A percentile compares a stretch with the other conserved stretches of the same genome.
Conservation (phyloP, 2,329 filamentous ascomycete species). For the Drechslerella dactyloides region DNA sequence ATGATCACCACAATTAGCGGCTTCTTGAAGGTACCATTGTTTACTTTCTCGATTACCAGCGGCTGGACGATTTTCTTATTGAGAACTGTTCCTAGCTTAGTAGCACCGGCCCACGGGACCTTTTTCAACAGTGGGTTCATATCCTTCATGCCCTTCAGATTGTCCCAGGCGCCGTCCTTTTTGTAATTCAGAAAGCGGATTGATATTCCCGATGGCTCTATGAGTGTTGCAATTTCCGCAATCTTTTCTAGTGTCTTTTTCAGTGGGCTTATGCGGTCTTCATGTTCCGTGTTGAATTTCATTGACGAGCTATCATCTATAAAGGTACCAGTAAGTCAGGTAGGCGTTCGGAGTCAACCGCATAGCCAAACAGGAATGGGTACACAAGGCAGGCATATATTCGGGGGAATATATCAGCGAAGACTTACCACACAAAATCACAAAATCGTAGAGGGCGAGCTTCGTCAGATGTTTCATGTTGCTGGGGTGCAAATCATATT, state of each 20-base stretch:
- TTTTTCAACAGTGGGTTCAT: neutral
- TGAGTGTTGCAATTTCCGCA: conserved; percentile 17
- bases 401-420: too few relatives aligned
- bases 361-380: too few relatives aligned
- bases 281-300: neutral
- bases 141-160: neutral
- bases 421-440: conserved; percentile 23
- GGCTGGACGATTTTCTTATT: conserved; percentile 34
- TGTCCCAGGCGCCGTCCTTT: conserved; percentile 11
- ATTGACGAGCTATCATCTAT: conserved; percentile 33
- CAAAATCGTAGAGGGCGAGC: conserved; percentile 29
- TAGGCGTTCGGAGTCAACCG: too few relatives aligned
- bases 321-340: neutral
- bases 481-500: conserved; percentile 17
- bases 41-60: conserved; percentile 33
- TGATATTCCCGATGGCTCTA: conserved; percentile 34
- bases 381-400: neutral
- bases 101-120: conserved; percentile 10
- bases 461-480: conserved; percentile 20
- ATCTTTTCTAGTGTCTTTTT: conserved; percentile 15
- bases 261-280: conserved; percentile 18
- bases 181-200: conserved; percentile 29
- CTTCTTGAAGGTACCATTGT: conserved; percentile 16
- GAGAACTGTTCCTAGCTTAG: conserved; percentile 20
- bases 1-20: conserved; percentile 34